phyloP scores from a whole-genome alignment of 2,329 filamentous ascomycete genomes.

The Colletotrichum neosansevieriae region DNA sequence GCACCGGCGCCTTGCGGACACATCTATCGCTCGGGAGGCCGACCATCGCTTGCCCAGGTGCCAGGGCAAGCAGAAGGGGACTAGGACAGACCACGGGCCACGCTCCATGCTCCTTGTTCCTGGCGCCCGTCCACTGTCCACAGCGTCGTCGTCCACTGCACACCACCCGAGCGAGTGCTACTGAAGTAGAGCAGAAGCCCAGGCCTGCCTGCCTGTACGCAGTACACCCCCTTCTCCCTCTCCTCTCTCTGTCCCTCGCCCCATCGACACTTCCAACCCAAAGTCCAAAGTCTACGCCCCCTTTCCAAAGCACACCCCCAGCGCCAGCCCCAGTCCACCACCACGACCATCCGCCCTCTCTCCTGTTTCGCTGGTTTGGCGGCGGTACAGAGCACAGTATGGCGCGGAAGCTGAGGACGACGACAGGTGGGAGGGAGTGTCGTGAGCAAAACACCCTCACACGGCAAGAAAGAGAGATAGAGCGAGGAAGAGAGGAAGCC shows the following conservation, averaged over 20 bases:
- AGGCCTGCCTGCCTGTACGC: constrained; percentile 11
- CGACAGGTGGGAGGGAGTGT: constrained; percentile 19
- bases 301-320: constrained; percentile 19
- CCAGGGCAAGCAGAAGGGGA: constrained; percentile 18
- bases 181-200: background rate
- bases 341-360: constrained; percentile 6
- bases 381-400: constrained; percentile 15
- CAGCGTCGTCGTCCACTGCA: constrained; percentile 20
- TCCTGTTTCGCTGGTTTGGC: constrained; percentile 27
- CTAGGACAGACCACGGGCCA: constrained; percentile 33
- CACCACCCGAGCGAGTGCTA: constrained; percentile 22
- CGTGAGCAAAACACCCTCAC: constrained; percentile 5
- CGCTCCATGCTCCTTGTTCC: constrained; percentile 39
- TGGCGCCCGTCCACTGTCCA: constrained; percentile 34
- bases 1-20: constrained; percentile 36
- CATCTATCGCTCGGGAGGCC: constrained; percentile 37
- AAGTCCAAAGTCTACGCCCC: constrained; percentile 13
- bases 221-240: background rate
- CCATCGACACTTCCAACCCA: constrained; percentile 5
- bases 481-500: constrained; percentile 9
- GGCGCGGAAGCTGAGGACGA: constrained; percentile 16
- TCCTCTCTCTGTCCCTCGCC: background rate
- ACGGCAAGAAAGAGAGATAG: background rate
- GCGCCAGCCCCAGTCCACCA: constrained; percentile 16
- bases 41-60: constrained; percentile 33